A percentile compares a stretch with the other conserved stretches of the same genome.
Conservation (phyloP, 306 rosid genomes). For the Castanea sativa region DNA sequence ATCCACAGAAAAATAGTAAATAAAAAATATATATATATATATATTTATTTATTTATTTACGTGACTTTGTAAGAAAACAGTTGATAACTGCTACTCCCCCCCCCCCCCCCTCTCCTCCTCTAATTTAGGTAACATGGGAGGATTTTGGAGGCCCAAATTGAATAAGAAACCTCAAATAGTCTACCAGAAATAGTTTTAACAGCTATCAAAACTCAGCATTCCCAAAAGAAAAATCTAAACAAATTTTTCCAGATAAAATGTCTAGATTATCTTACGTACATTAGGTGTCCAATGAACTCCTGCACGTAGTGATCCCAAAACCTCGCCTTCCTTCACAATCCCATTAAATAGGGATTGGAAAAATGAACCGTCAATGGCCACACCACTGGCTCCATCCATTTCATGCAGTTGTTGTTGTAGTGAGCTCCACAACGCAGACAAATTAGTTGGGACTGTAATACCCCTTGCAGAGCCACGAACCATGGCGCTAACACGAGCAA, state of each 20-base stretch:
- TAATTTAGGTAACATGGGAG: background rate
- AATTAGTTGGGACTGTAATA: slow-evolving; percentile 75
- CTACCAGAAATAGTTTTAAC: background rate
- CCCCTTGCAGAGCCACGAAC: slow-evolving; percentile 91
- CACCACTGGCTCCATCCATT: slow-evolving; percentile 80
- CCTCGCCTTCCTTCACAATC: slow-evolving; percentile 73
- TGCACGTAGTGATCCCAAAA: slow-evolving; percentile 88
- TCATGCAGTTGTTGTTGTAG: slow-evolving; percentile 82
- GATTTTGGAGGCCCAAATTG: background rate
- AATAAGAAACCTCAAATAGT: background rate
- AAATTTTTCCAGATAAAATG: slow-evolving; percentile 7
- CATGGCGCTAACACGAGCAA: slow-evolving; percentile 87
- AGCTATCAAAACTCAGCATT: background rate
- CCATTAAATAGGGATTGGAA: slow-evolving; percentile 88
- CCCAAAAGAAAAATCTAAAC: background rate
- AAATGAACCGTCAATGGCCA: slow-evolving; percentile 83
- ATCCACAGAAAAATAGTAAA: background rate
- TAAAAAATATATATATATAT: background rate
- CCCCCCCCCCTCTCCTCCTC: no score
- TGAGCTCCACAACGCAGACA: slow-evolving; percentile 72
- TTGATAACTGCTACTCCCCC: background rate
- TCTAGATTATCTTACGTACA: slow-evolving; percentile 52
- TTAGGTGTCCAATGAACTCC: slow-evolving; percentile 98
- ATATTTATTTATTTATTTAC: background rate
- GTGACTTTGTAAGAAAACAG: slow-evolving; percentile 3